phyloP scores from a whole-genome alignment of 352 stramenopile species.

The Globisporangium spiculum region DNA sequence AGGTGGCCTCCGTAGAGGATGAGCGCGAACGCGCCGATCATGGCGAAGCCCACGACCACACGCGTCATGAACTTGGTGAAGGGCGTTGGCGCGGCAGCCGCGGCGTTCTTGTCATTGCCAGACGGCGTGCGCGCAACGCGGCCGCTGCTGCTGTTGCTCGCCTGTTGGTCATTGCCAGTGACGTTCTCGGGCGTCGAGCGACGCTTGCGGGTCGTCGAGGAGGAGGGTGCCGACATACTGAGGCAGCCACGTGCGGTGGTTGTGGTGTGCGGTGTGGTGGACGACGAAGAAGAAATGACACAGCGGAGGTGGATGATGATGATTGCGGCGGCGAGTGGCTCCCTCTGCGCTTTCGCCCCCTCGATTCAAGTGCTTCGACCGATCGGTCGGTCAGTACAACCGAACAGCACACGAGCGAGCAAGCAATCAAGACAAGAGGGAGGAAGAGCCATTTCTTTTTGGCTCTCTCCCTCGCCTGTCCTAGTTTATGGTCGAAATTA shows the following conservation, averaged over 20 bases:
- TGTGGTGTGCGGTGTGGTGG: not conserved
- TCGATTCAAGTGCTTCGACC: not conserved
- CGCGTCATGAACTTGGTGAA: constrained; percentile 72
- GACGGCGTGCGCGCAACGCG: constrained; percentile 19
- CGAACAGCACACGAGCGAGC: not conserved
- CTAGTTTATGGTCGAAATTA: constrained; percentile 6
- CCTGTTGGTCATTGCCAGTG: not conserved
- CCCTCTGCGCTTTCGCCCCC: not conserved
- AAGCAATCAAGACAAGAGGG: not conserved
- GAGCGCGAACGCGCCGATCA: constrained; percentile 69
- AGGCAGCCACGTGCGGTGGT: not conserved
- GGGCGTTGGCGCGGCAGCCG: constrained; percentile 18
- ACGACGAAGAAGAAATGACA: constrained; percentile 2
- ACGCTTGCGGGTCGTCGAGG: constrained; percentile 37
- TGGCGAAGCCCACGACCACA: constrained; percentile 68
- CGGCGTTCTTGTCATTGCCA: constrained; percentile 25
- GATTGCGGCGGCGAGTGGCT: not conserved
- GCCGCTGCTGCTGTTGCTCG: not conserved
- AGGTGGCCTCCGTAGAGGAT: constrained; percentile 82
- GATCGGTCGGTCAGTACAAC: not conserved
- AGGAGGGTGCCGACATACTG: constrained; percentile 19
- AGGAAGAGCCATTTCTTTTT: not conserved
- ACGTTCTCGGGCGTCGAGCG: constrained; percentile 28
- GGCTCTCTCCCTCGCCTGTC: not conserved
- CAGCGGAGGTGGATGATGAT: not conserved